Evolutionary conservation across 139 green algal genomes (phyloP).

Genomic region (Microglena sp.): DNA sequence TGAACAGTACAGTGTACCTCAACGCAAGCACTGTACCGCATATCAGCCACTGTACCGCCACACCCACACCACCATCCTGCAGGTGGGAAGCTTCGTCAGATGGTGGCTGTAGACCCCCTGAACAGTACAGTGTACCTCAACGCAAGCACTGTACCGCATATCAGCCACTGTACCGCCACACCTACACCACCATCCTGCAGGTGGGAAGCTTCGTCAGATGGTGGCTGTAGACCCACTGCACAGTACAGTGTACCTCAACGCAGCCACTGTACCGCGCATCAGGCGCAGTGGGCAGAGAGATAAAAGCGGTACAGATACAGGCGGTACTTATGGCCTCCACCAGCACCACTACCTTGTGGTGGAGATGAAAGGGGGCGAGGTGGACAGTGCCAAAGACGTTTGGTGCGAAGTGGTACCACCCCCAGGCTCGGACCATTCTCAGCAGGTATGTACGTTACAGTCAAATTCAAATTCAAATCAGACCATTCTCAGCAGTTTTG

Average conservation of each 20-base stretch:
- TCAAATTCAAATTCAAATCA: too few relatives aligned
- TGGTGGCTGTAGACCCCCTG: slow-evolving; percentile 34
- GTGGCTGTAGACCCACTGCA: slow-evolving; percentile 28
- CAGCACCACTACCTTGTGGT: slow-evolving; percentile 32
- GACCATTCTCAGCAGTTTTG: too few relatives aligned
- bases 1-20: slow-evolving; percentile 38
- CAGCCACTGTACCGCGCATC: slow-evolving; percentile 55
- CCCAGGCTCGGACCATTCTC: too few relatives aligned
- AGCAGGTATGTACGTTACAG: too few relatives aligned
- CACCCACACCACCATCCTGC: slow-evolving; percentile 60
- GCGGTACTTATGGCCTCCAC: background rate
- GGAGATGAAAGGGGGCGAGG: slow-evolving; percentile 17
- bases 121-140: slow-evolving; percentile 52
- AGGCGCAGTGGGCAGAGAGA: background rate
- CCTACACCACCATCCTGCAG: slow-evolving; percentile 52
- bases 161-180: too few relatives aligned
- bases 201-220: slow-evolving; percentile 38
- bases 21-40: slow-evolving; percentile 61
- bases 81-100: slow-evolving; percentile 30
- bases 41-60: background rate
- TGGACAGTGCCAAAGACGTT: slow-evolving; percentile 18
- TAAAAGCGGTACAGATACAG: too few relatives aligned
- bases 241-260: slow-evolving; percentile 51
- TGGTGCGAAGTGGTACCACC: slow-evolving; percentile 28
- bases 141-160: slow-evolving; percentile 50